Percentiles rank a stretch among this genome's conserved stretches.
Evolutionary conservation across 202 grass and related monocot genomes (phyloP).

Genomic region (Schoenoplectus triqueter): DNA sequence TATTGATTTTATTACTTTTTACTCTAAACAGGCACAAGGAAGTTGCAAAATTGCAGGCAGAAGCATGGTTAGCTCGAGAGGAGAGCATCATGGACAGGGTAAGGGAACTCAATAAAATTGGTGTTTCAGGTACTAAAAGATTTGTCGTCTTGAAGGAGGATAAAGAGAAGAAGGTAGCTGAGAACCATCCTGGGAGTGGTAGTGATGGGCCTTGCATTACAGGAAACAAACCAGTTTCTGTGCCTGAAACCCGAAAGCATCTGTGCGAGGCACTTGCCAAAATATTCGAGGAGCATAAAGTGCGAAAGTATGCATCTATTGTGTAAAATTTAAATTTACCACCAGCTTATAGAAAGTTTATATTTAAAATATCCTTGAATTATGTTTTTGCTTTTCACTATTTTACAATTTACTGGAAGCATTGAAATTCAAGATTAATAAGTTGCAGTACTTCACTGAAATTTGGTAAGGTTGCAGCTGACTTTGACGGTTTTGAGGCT

Average conservation of each 20-base stretch:
- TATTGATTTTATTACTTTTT: conserved; percentile 8
- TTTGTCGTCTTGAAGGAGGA: conserved; percentile 13
- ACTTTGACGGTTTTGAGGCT: background rate
- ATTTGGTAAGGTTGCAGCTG: background rate
- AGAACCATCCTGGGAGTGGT: background rate
- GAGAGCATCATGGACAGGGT: conserved; percentile 35
- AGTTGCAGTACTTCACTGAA: background rate
- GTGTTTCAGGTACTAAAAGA: conserved; percentile 27
- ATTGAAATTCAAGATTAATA: background rate
- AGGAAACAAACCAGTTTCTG: background rate
- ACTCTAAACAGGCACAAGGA: conserved; percentile 23
- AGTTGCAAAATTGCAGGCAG: conserved; percentile 40
- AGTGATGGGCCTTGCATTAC: background rate
- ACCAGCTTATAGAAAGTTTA: background rate
- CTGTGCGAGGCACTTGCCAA: conserved; percentile 27
- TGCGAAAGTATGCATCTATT: conserved; percentile 34
- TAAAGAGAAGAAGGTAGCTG: conserved; percentile 20
- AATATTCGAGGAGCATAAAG: conserved; percentile 38
- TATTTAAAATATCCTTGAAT: conserved; percentile 1
- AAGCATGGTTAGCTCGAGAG: conserved; percentile 41
- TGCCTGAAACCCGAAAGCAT: conserved; percentile 35
- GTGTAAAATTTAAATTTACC: background rate
- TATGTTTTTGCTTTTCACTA: background rate
- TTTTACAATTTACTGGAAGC: conserved; percentile 14
- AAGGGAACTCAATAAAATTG: conserved; percentile 18